Base-by-base conservation (phyloP, 2,329 filamentous ascomycete species). In the Ceratocystis papillata region DNA sequence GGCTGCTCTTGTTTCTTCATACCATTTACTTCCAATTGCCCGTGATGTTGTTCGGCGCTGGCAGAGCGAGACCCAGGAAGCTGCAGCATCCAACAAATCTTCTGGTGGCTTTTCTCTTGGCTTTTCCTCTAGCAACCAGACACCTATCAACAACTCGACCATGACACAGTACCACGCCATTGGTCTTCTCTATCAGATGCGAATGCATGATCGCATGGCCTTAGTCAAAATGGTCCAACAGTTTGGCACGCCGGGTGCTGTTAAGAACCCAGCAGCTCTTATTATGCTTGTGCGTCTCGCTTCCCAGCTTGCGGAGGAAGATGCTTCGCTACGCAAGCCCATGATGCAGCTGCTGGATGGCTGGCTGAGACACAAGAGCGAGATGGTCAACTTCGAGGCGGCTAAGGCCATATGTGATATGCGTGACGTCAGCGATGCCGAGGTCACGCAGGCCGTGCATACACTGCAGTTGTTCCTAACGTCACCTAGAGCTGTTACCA, bases 181-280 rank as follows among this genome's bases (percentile, higher is more conserved):
- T 78, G 94, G 94, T 69, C 83, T 99, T 65, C 79, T 99, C 57
- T 99, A 97, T 76, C 93, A 97, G 78, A 97, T 97, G 90, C 88
- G 94, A 73, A 88, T 88, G 72, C 92, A 96, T 76, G 94, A 99
- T 76, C 86, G 94, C 72, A 99, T 99, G 94, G 92, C 94, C 25
- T 79, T 99, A 72, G 93, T 97, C 68, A 99, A 99, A 83, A 97
- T 99, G 94, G 93, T 99, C n/a, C 94, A 99, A 79, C 94, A 99
- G 76, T 97, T 96, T 75, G 91, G 91, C 64, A 87, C 87, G 64
- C 85, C 91, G 17, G 94, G 94, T 67, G 90, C 90, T 10, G 87
- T 97, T 69, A 97, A 96, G 85, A 96, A 89, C 76, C 91, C 94
- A 22, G 90, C 93, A 68, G 94, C 92, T 44, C 87, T 92, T 67